Conservation (phyloP, 2,329 filamentous ascomycete species). For the Penicillium sumatraense region DNA sequence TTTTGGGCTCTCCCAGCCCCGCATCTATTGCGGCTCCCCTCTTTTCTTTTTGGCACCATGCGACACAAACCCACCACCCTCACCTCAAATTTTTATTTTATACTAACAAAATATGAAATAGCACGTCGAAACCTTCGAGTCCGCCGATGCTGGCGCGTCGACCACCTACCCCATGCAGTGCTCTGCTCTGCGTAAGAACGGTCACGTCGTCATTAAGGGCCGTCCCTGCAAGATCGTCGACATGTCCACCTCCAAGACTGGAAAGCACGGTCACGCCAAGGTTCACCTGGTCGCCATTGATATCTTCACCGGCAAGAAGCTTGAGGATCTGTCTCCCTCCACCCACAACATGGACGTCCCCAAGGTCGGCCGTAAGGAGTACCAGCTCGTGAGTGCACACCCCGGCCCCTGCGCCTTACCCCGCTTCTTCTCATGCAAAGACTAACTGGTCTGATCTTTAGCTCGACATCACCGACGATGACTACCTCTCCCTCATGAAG, state of each 20-base stretch:
- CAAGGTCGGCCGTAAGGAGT: slow-evolving; percentile 87
- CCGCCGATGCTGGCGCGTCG: slow-evolving; percentile 94
- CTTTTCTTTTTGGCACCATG: slow-evolving; percentile 21
- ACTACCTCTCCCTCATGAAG: slow-evolving; percentile 91
- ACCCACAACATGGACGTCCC: slow-evolving; percentile 89
- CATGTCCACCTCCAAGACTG: slow-evolving; percentile 99
- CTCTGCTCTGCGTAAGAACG: slow-evolving; percentile 99
- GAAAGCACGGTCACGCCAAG: slow-evolving; percentile 99
- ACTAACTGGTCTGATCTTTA: slow-evolving; percentile 42
- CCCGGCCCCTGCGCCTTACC: neutral
- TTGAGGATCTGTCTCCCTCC: slow-evolving; percentile 97
- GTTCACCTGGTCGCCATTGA: slow-evolving; percentile 97
- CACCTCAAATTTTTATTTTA: neutral
- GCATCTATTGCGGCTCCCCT: slow-evolving; percentile 32
- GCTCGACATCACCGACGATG: slow-evolving; percentile 93
- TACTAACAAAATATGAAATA: slow-evolving; percentile 39
- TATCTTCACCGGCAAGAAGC: slow-evolving; percentile 99
- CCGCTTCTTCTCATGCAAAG: neutral
- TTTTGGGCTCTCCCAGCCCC: slow-evolving; percentile 32
- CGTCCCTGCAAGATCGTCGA: slow-evolving; percentile 99
- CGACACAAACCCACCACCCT: slow-evolving; percentile 10
- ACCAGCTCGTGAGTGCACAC: slow-evolving; percentile 86
- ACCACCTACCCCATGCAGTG: slow-evolving; percentile 97
- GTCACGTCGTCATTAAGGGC: slow-evolving; percentile 96
- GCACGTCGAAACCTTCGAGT: slow-evolving; percentile 83